Base-by-base conservation (phyloP, 495 filamentous ascomycete genomes). In the Pyrenula aspistea region DNA sequence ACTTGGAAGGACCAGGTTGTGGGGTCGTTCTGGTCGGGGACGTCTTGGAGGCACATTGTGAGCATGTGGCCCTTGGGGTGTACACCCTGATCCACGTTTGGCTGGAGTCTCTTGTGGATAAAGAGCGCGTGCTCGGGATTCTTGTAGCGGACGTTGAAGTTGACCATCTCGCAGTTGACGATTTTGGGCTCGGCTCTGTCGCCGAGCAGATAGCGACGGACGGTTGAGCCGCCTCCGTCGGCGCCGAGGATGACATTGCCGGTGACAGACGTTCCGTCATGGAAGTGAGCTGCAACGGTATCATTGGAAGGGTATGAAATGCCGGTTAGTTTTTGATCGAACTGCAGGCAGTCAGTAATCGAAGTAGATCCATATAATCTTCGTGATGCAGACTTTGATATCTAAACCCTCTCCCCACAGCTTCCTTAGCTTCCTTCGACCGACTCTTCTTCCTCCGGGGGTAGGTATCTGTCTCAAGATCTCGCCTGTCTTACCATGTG, bases 141-240 rank as follows among this genome's bases (percentile, higher is more conserved):
- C 8, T 42, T 42, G 31, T 42, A 42, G 31, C 31, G 22, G 50
- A 52, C 22, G 22, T 52, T 52, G 10, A 24, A 20, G 10, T 52
- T 52, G 20, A 10, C 50, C 50, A 52, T 24, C n/a, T 52, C 50
- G n/a, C 50, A 24, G 20, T 52, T 52, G 50, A 52, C 50, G n/a
- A 21, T 20, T 19, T 20, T 24, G 8, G 50, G 19, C 50, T 52
- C 50, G 10, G 50, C 50, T 52, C 19, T 24, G 20, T 15, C 31
- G 31, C 31, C 31, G 4, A 42, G 31, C 10, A 52, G 19, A 52
- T 52, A 24, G 50, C 50, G 50, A 52, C 82, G 75, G 10, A 78
- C 72, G 20, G 71, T 70, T 1, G 81, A 84, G 64, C 82, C 77
- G 15, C 84, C 80, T 2, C 83, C 83, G 59, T 86, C 83, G 62